Evolutionary conservation across 2,329 filamentous ascomycete genomes (phyloP), one percentile per base, ranked within the genome.

Genomic region (Myrmaecium sp.): DNA sequence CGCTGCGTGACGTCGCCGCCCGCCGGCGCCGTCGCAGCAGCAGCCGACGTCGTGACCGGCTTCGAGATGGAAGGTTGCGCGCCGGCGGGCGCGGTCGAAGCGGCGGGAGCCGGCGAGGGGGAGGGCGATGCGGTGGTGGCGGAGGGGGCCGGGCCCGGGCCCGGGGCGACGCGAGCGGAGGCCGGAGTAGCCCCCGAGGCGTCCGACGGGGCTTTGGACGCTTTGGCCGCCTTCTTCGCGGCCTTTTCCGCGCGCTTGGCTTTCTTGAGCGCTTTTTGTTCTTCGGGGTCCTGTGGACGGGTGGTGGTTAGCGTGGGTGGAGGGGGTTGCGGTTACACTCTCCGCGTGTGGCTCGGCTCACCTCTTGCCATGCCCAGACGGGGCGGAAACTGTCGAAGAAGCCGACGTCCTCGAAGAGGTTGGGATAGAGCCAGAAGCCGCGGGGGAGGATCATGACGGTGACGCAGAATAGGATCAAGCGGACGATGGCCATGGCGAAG

Each of bases 301-400:
- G 12, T 11, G 15, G 31, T 41, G 16, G 39, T 17, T 18, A 10
- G 18, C 6, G 9, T 20, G 13, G 25, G 10, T 8, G 7, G 12
- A 8, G 9, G 9, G 10, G 10, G 7, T 7, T 10, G 25, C 7
- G 25, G 16, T 7, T 9, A 9, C 20, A 26, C 10, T 24, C 13
- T 8, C 8, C 13, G 22, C 11, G 9, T 24, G n/a, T n/a, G n/a
- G 17, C 10, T 5, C 10, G 14, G 54, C 68, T 53, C 48, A 91
- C 82, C 69, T 93, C 84, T 52, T 98, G 89, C 89, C 89, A 98
- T 33, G 82, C 89, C 86, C 89, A 98, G 5, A 93, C 57, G 12
- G 89, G 89, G 46, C 76, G 76, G 66, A 98, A 98, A 44, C 80
- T 91, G 50, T 98, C 89, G 54, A 98, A 77, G 58, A 98, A 95